Conservation (phyloP, 148 eudicot genomes). For the Nepenthes mirabilis region DNA sequence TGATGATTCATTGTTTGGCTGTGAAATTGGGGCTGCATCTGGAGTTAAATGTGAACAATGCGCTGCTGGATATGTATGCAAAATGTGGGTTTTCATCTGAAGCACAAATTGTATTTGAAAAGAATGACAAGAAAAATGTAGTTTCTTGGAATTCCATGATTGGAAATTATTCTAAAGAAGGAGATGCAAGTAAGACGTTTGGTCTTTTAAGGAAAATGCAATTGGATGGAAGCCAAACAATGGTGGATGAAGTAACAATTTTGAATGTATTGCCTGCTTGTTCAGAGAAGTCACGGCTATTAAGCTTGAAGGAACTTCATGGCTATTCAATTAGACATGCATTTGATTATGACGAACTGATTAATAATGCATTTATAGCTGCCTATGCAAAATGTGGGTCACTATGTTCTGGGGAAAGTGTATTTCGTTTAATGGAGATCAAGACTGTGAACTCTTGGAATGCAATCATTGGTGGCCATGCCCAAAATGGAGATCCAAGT, state of each 20-base stretch:
- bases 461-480: constrained; percentile 44
- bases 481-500: constrained; percentile 39
- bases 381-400: constrained; percentile 54
- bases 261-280: constrained; percentile 45
- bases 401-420: constrained; percentile 20
- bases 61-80: constrained; percentile 59
- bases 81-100: constrained; percentile 37
- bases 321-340: constrained; percentile 39
- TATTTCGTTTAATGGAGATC: constrained; percentile 19
- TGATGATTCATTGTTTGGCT: constrained; percentile 34
- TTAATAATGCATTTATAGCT: constrained; percentile 39
- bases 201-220: constrained; percentile 35
- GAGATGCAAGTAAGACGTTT: constrained; percentile 19
- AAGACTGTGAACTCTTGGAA: constrained; percentile 52
- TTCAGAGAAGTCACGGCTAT: constrained; percentile 15
- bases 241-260: constrained; percentile 35
- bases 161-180: constrained; percentile 31
- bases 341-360: constrained; percentile 25
- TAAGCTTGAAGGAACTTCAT: constrained; percentile 53
- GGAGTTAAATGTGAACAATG: constrained; percentile 40
- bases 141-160: constrained; percentile 64
- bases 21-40: constrained; percentile 32
- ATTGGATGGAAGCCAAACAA: constrained; percentile 6
- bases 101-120: constrained; percentile 31
- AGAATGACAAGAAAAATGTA: constrained; percentile 22